These are phyloP conservation scores for Luvunga scandens DNA, from an alignment of 345 rosid genomes.

Conservation along the genomic window DNA sequence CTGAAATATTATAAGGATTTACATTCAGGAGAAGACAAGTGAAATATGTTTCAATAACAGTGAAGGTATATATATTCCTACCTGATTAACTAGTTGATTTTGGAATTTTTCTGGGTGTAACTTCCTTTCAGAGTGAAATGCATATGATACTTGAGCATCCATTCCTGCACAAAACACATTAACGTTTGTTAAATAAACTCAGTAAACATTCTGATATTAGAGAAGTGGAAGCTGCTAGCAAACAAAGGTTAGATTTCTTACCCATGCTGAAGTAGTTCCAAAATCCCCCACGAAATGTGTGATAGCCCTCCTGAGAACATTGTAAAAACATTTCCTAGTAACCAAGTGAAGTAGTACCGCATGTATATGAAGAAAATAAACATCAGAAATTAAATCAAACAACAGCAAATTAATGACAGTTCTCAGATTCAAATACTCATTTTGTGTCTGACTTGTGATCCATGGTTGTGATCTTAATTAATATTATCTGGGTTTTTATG, in stretches of 20 bases:
- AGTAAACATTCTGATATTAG: not conserved
- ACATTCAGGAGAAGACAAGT: not conserved
- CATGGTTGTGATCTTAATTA: not conserved
- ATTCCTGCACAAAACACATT: slow-evolving; percentile 43
- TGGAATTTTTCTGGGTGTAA: slow-evolving; percentile 62
- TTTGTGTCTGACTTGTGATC: not conserved
- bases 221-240: not conserved
- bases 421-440: not conserved
- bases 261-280: slow-evolving; percentile 89
- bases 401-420: not conserved
- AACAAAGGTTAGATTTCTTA: slow-evolving; percentile 25
- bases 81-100: slow-evolving; percentile 69
- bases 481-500: not conserved
- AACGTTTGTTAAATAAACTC: not conserved
- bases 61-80: not conserved
- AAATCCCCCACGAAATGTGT: slow-evolving; percentile 77
- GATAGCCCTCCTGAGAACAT: slow-evolving; percentile 54
- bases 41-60: not conserved
- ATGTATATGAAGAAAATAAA: slow-evolving; percentile 1
- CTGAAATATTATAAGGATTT: not conserved
- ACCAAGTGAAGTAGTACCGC: not conserved
- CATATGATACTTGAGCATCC: slow-evolving; percentile 78
- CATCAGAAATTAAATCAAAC: slow-evolving; percentile 1
- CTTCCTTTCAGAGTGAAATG: slow-evolving; percentile 72
- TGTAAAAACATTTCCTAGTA: not conserved